Evolutionary conservation across 1,139 yeast genomes (phyloP).

Genomic region (Yamadazyma sp.): DNA sequence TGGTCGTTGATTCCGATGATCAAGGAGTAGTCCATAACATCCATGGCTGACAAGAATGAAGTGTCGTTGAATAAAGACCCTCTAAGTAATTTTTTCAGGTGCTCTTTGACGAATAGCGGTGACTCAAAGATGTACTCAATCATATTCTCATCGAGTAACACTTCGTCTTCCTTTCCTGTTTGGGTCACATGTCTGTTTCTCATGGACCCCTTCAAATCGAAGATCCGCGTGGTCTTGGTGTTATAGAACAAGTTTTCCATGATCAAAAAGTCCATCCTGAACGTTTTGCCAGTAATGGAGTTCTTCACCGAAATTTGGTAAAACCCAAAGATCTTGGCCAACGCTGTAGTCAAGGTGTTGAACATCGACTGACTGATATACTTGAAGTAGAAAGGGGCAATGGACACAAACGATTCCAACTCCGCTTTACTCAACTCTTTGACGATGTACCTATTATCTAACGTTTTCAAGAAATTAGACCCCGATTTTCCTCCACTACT

Average conservation of each 20-base stretch:
- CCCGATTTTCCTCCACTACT: conserved; percentile 97
- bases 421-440: conserved; percentile 89
- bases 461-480: conserved; percentile 85
- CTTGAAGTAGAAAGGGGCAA: conserved; percentile 96
- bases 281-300: conserved; percentile 68
- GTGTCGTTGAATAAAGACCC: conserved; percentile 96
- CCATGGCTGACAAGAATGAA: conserved; percentile 90
- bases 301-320: conserved; percentile 89
- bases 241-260: conserved; percentile 95
- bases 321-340: conserved; percentile 94
- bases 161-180: conserved; percentile 95
- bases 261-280: conserved; percentile 87
- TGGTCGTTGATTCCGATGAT: conserved; percentile 83
- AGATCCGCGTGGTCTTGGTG: conserved; percentile 78
- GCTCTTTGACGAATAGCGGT: conserved; percentile 91
- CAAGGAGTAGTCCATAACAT: conserved; percentile 96
- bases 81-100: conserved; percentile 78
- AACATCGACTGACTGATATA: conserved; percentile 94
- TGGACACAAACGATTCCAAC: conserved; percentile 87
- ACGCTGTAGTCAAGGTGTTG: conserved; percentile 89
- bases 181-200: conserved; percentile 94
- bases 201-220: conserved; percentile 98
- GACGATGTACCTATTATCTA: conserved; percentile 85
- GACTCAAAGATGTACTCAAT: conserved; percentile 96
- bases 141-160: conserved; percentile 94